Evolutionary conservation across 345 rosid genomes (phyloP).

Genomic region (Salix purpurea): DNA sequence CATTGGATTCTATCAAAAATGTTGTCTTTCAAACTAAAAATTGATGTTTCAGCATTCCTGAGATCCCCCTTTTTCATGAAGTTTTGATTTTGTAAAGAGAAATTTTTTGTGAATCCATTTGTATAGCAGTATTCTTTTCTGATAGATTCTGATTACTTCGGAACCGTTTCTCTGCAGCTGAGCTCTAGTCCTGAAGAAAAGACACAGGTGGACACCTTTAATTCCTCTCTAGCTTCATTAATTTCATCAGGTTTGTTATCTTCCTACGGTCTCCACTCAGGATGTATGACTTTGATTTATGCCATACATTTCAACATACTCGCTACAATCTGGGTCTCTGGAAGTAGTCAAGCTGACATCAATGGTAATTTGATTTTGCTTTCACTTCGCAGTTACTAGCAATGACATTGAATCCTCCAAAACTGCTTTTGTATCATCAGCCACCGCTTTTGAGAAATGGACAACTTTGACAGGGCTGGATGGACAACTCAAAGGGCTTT

Average conservation of each 20-base stretch:
- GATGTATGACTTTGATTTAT: not conserved
- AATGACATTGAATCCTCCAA: constrained; percentile 78
- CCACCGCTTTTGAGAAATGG: constrained; percentile 84
- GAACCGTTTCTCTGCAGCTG: constrained; percentile 43
- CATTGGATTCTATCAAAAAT: not conserved
- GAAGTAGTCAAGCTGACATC: not conserved
- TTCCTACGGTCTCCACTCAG: not conserved
- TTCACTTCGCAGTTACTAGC: constrained; percentile 46
- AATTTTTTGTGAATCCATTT: not conserved
- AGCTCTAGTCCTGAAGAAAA: constrained; percentile 65
- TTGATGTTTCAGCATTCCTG: not conserved
- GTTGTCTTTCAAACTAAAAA: not conserved
- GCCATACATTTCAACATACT: too few species aligned
- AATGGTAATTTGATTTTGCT: not conserved
- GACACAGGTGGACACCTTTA: constrained; percentile 64
- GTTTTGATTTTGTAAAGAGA: not conserved
- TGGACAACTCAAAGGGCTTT: constrained; percentile 66
- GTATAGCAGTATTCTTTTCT: not conserved
- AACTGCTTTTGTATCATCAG: constrained; percentile 66
- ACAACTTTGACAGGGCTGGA: constrained; percentile 60
- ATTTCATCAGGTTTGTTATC: constrained; percentile 63
- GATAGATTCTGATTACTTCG: constrained; percentile 9
- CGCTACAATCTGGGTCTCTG: not conserved
- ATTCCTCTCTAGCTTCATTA: constrained; percentile 69
- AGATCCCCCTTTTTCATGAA: not conserved